Base-by-base conservation (phyloP, 164 flowering plant genomes). In the Taxillus chinensis region DNA sequence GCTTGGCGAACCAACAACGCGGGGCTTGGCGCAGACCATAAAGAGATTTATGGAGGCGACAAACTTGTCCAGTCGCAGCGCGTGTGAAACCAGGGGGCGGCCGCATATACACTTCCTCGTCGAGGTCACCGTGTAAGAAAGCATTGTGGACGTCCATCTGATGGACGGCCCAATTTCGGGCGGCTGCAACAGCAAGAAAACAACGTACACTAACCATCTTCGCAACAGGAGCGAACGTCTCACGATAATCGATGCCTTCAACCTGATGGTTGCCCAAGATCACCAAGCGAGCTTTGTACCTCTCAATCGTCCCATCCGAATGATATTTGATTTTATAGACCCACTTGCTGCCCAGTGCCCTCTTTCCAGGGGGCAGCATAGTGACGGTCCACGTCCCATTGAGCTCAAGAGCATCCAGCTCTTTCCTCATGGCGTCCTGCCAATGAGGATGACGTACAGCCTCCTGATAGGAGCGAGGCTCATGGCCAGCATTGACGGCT, bases 381-480 rank as follows among this genome's bases (percentile, higher is more conserved):
- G 27, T 27, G 27, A 27, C 27, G 27, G 27, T 27, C 27, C 27
- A 27, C 27, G 27, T 27, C 27, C 27, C 27, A 27, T 27, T 27
- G 27, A 27, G 27, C 27, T 27, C 27, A 27, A 27, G 27, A 27
- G 27, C 27, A 27, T 27, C 27, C 27, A 27, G 27, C 27, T 27
- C 27, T 27, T 27, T 27, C 27, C 27, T 27, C 27, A 27, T 49
- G 52, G 52, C 52, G 14, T 49, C 52, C 14, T 49, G 52, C 52
- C 52, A 49, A 49, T 49, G 52, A 14, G 52, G 10, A 49, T 49
- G 52, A 9, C 52, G 52, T 49, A 49, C 52, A 49, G 52, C 52
- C 14, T 49, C 52, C 10, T 10, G 14, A 14, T 49, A 49, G 52
- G 12, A 9, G 10, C 52, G 10, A 9, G 52, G 52, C 14, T 49